These are phyloP conservation scores for Kwoniella sp. DNA, from an alignment of 768 basidiomycete genomes.

Conservation along the genomic window DNA sequence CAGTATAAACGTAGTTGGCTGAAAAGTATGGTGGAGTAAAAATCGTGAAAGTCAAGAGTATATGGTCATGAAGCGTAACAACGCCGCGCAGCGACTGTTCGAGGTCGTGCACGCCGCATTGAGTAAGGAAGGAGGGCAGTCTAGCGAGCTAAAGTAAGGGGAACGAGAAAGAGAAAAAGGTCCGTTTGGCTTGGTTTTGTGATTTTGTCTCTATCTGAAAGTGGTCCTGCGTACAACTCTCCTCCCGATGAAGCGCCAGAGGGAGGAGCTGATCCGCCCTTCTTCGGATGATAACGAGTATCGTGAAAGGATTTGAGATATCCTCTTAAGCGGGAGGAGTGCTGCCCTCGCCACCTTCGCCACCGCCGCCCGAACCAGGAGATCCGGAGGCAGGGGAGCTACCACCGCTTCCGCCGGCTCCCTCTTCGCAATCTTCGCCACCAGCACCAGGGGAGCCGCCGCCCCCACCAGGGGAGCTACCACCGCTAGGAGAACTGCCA, in stretches of 20 bases:
- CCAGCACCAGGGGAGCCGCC: background rate
- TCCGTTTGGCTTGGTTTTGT: background rate
- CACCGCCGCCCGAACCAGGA: background rate
- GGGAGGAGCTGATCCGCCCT: too few relatives aligned
- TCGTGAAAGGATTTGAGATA: background rate
- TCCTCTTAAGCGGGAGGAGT: background rate
- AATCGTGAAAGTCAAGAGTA: too few relatives aligned
- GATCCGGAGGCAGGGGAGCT: background rate
- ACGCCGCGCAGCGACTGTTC: background rate
- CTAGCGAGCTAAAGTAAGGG: background rate
- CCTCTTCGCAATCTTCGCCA: conserved; percentile 1
- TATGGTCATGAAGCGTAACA: background rate
- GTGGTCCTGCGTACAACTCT: too few relatives aligned
- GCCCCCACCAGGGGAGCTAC: background rate
- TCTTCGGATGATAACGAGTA: too few relatives aligned
- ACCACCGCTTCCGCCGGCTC: background rate
- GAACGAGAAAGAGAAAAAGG: background rate
- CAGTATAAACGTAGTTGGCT: background rate
- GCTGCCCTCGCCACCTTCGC: background rate
- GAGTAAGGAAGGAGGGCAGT: background rate
- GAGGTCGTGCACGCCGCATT: background rate
- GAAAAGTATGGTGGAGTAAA: too few relatives aligned
- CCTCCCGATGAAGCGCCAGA: too few relatives aligned
- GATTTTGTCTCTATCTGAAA: background rate
- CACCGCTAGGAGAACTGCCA: conserved; percentile 3